A percentile compares a stretch with the other conserved stretches of the same genome.
These are phyloP conservation scores for Zygnema circumcarinatum DNA, from an alignment of 139 green algal genomes.

Conservation along the genomic window DNA sequence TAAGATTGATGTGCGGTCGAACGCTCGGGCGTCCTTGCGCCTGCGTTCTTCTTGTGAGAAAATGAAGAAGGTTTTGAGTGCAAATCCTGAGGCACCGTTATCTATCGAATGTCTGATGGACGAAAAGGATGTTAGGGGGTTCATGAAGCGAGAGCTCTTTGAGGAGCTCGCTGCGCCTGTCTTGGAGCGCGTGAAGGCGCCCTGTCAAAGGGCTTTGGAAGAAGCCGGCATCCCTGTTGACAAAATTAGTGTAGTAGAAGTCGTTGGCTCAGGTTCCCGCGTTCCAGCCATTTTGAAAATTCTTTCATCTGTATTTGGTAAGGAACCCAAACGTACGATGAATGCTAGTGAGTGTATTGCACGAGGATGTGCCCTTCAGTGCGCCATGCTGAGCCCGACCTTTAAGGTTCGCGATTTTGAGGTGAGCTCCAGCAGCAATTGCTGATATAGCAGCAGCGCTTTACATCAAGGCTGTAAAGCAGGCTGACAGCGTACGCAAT, in stretches of 20 bases:
- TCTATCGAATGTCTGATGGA: conserved; percentile 93
- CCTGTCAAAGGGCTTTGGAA: conserved; percentile 67
- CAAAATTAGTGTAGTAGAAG: conserved; percentile 86
- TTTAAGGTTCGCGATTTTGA: conserved; percentile 98
- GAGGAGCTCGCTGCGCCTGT: conserved; percentile 79
- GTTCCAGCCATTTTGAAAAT: conserved; percentile 78
- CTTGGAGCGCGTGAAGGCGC: conserved; percentile 71
- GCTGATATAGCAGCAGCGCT: too few species aligned
- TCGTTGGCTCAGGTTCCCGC: conserved; percentile 86
- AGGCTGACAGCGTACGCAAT: too few species aligned
- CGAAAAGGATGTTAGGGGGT: conserved; percentile 82
- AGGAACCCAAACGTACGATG: conserved; percentile 83
- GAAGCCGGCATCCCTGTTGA: conserved; percentile 72
- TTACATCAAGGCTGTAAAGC: too few species aligned
- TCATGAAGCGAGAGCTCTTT: conserved; percentile 84
- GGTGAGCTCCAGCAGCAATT: conserved; percentile 33
- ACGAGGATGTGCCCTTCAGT: conserved; percentile 92
- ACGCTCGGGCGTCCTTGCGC: conserved; percentile 84
- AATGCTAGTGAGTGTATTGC: conserved; percentile 95
- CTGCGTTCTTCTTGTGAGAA: conserved; percentile 87
- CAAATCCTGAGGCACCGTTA: conserved; percentile 86
- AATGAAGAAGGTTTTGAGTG: conserved; percentile 92
- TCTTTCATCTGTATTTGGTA: conserved; percentile 71
- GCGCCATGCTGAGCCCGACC: conserved; percentile 95
- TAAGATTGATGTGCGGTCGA: conserved; percentile 83